Evolutionary conservation across 2,329 filamentous ascomycete species (phyloP).

Genomic region (Aspergillus hortae): DNA sequence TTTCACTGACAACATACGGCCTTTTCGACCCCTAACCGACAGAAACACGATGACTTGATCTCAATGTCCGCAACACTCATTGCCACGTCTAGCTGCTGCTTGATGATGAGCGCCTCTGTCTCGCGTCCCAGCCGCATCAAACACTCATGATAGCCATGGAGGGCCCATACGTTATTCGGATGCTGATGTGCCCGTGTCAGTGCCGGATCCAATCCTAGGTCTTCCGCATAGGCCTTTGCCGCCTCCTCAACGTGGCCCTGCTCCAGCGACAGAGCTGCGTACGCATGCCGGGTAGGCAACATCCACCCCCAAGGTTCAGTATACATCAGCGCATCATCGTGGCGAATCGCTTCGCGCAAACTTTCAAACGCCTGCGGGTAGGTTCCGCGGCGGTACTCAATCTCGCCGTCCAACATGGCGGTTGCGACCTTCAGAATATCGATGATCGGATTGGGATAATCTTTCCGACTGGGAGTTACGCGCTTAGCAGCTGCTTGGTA

Average conservation of each 20-base stretch:
- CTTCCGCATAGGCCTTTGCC: slow-evolving; percentile 54
- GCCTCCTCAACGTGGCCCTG: slow-evolving; percentile 57
- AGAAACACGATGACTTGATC: slow-evolving; percentile 57
- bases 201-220: slow-evolving; percentile 55
- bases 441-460: slow-evolving; percentile 32
- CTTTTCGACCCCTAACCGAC: slow-evolving; percentile 17
- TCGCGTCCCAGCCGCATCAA: slow-evolving; percentile 50
- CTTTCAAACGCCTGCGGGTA: slow-evolving; percentile 56
- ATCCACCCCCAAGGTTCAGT: slow-evolving; percentile 77
- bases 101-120: slow-evolving; percentile 45
- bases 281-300: slow-evolving; percentile 67
- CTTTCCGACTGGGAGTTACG: slow-evolving; percentile 53
- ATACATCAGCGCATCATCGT: slow-evolving; percentile 63
- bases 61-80: slow-evolving; percentile 56
- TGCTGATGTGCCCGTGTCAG: slow-evolving; percentile 62
- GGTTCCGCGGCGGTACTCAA: slow-evolving; percentile 63
- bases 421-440: slow-evolving; percentile 55
- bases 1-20: not conserved
- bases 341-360: slow-evolving; percentile 53
- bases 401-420: slow-evolving; percentile 64
- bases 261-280: slow-evolving; percentile 65
- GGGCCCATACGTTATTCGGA: slow-evolving; percentile 69
- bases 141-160: slow-evolving; percentile 71
- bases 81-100: slow-evolving; percentile 49
- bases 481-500: slow-evolving; percentile 51